A percentile compares a stretch with the other conserved stretches of the same genome.
phyloP scores from a whole-genome alignment of 2,329 filamentous ascomycete species.

The Penicillium sp. region DNA sequence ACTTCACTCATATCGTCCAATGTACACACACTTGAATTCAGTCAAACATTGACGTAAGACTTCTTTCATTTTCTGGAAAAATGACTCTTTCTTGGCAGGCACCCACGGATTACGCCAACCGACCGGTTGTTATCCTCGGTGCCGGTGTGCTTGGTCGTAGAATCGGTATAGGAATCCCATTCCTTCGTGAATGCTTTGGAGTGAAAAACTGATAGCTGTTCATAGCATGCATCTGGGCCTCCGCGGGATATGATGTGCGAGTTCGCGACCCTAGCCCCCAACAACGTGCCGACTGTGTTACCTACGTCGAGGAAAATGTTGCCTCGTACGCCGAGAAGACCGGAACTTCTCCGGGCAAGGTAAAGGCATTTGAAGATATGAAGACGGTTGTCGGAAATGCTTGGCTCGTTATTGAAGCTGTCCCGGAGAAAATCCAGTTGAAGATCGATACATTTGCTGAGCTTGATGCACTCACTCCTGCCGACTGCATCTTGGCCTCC shows the following conservation, averaged over 20 bases:
- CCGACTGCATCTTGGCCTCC: too few species aligned
- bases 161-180: slow-evolving; percentile 28
- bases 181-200: background rate
- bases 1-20: background rate
- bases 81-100: background rate
- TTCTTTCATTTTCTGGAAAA: background rate
- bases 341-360: slow-evolving; percentile 31
- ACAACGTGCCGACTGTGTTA: slow-evolving; percentile 31
- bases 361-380: slow-evolving; percentile 40
- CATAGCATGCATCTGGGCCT: slow-evolving; percentile 34
- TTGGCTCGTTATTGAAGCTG: slow-evolving; percentile 57
- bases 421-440: slow-evolving; percentile 50
- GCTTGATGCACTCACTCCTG: too few species aligned
- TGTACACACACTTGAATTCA: too few species aligned
- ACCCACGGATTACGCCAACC: slow-evolving; percentile 24
- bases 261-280: slow-evolving; percentile 34
- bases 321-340: slow-evolving; percentile 32
- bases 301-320: slow-evolving; percentile 38
- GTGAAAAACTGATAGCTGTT: background rate
- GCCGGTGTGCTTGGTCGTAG: slow-evolving; percentile 45
- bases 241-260: slow-evolving; percentile 33
- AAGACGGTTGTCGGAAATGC: slow-evolving; percentile 45
- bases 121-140: slow-evolving; percentile 32
- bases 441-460: too few species aligned
- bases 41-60: background rate